These are phyloP conservation scores for Tulasnella sp. DNA, from an alignment of 768 basidiomycete genomes.

Conservation along the genomic window DNA sequence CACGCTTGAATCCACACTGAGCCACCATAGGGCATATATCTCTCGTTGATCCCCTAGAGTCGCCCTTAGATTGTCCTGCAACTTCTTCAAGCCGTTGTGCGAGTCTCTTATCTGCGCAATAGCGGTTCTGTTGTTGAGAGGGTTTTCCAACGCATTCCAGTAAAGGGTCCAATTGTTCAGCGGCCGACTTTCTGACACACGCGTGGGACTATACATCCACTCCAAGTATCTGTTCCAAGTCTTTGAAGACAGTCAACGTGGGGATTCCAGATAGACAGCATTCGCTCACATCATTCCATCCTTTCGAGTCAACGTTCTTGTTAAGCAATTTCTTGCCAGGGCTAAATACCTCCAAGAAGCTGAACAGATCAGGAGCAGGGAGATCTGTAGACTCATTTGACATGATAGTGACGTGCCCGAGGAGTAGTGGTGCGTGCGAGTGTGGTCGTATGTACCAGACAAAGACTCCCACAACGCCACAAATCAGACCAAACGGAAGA, in stretches of 20 bases:
- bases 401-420: too few relatives aligned
- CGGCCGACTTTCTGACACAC: too few relatives aligned
- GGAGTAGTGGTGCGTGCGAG: too few relatives aligned
- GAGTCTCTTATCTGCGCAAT: not conserved
- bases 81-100: not conserved
- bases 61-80: not conserved
- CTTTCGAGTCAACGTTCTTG: not conserved
- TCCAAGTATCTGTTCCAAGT: not conserved
- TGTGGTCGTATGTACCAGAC: too few relatives aligned
- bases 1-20: not conserved
- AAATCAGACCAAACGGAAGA: too few relatives aligned
- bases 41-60: not conserved
- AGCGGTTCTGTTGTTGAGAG: not conserved
- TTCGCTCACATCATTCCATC: not conserved
- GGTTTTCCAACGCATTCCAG: too few relatives aligned
- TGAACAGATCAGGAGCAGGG: too few relatives aligned
- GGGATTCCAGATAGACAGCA: too few relatives aligned
- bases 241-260: not conserved
- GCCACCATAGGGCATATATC: not conserved
- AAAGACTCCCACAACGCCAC: too few relatives aligned
- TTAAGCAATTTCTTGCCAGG: not conserved
- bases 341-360: not conserved
- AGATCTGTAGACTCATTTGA: too few relatives aligned
- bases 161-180: too few relatives aligned
- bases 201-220: not conserved